Evolutionary conservation across 2,329 filamentous ascomycete species (phyloP), one percentile per base, ranked within the genome.

Genomic region (Atkinsonella hypoxylon): DNA sequence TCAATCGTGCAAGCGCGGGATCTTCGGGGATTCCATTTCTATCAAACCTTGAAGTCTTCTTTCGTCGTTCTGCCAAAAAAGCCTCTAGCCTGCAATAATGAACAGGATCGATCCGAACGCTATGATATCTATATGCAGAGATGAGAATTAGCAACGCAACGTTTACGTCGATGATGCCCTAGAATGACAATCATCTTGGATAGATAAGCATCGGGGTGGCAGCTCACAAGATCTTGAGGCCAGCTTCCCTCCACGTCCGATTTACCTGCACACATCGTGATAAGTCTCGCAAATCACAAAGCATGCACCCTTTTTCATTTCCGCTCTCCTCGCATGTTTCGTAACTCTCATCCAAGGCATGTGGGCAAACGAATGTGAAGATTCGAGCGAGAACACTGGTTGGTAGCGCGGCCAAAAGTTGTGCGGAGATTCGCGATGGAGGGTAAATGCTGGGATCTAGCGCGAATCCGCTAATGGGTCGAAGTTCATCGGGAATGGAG

Each of bases 21-120:
- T 96, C 89, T 60, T 90, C 82, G 9, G 87, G 84, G 53, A 89
- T 82, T 54, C 82, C 85, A 65, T 90, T 89, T 62, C 84, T 78
- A 63, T 87, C 77, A 64, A 88, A 84, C 60, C 82, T 80, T 36
- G 82, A 83, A 53, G 78, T 79, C 55, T 82, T 82, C 64, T 87
- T 89, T 55, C 90, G 85, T 65, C 79, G 82, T 59, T 91, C 87
- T 49, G 87, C 80, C 36, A 95, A 79, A 58, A 85, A 74, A 53
- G 87, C 83, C 67, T 97, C 91, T 59, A 87, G 84, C 56, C 86
- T 82, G 72, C 91, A 97, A 70, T 95, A 96, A 69, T 97, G 91
- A 32, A 96, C 90, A 17, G 87, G 80, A 64, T 97, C 91, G 64
- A 97, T 93, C 53, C 90, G 87, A 57, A 97, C 83, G 71, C 89